These are phyloP conservation scores for Porcisia hertigi DNA, from an alignment of 208 protist species.

Conservation along the genomic window DNA sequence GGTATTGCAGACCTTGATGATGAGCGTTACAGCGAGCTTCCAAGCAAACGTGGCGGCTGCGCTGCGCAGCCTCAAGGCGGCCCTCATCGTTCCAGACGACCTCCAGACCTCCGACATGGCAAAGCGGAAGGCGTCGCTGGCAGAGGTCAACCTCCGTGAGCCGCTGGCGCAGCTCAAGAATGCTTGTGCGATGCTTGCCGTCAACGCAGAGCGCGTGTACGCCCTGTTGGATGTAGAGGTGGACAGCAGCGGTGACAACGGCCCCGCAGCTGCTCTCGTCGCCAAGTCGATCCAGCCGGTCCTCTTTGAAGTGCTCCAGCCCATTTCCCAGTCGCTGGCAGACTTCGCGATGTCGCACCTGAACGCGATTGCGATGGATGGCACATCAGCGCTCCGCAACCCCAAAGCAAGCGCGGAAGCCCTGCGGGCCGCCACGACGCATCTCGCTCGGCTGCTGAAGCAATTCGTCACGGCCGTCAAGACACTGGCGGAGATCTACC, in stretches of 20 bases:
- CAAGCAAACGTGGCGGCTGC: slow-evolving; percentile 41
- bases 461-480: slow-evolving; percentile 61
- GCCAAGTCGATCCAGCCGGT: slow-evolving; percentile 75
- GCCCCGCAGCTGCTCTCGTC: slow-evolving; percentile 41
- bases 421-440: slow-evolving; percentile 27
- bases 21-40: slow-evolving; percentile 66
- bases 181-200: slow-evolving; percentile 69
- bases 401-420: slow-evolving; percentile 17
- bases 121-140: slow-evolving; percentile 35
- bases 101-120: slow-evolving; percentile 37
- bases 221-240: slow-evolving; percentile 27
- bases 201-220: slow-evolving; percentile 46
- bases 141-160: slow-evolving; percentile 55
- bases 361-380: slow-evolving; percentile 44
- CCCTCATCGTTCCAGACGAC: slow-evolving; percentile 52
- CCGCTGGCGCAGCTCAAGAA: slow-evolving; percentile 81
- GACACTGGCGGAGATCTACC: slow-evolving; percentile 66
- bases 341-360: slow-evolving; percentile 47
- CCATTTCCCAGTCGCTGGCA: slow-evolving; percentile 41
- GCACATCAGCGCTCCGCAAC: slow-evolving; percentile 27
- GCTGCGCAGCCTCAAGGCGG: slow-evolving; percentile 49
- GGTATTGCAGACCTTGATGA: slow-evolving; percentile 65
- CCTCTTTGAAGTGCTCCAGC: slow-evolving; percentile 60
- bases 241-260: slow-evolving; percentile 4
- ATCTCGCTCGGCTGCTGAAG: slow-evolving; percentile 55